Percentiles rank a stretch among this genome's conserved stretches.
phyloP scores from a whole-genome alignment of 345 rosid species.

The Murraya paniculata region DNA sequence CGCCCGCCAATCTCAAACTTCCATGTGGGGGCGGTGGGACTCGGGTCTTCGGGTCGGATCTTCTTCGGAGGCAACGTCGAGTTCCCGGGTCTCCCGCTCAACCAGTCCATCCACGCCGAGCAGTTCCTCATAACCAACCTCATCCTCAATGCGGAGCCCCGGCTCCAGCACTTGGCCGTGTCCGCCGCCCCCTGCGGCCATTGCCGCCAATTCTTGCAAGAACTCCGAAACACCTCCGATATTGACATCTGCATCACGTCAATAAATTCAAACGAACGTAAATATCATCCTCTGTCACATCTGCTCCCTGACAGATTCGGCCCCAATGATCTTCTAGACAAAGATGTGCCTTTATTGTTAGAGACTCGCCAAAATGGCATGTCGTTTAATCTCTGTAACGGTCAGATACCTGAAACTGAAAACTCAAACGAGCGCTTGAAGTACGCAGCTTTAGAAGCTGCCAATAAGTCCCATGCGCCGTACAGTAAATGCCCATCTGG shows the following conservation, averaged over 20 bases:
- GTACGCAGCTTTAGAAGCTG: slow-evolving; percentile 64
- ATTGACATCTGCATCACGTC: slow-evolving; percentile 49
- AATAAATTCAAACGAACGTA: neutral
- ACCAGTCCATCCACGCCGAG: slow-evolving; percentile 92
- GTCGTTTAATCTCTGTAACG: slow-evolving; percentile 18
- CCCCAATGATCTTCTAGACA: slow-evolving; percentile 67
- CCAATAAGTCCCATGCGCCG: slow-evolving; percentile 82
- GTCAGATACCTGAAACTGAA: neutral
- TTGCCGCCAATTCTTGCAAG: slow-evolving; percentile 97
- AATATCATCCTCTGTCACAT: slow-evolving; percentile 30
- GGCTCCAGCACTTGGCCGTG: slow-evolving; percentile 61
- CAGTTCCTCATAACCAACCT: slow-evolving; percentile 93
- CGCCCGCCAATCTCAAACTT: slow-evolving; percentile 82
- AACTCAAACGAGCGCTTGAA: slow-evolving; percentile 9
- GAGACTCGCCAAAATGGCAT: slow-evolving; percentile 60
- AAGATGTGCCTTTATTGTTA: slow-evolving; percentile 58
- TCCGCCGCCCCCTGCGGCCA: slow-evolving; percentile 98
- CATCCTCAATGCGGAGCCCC: slow-evolving; percentile 56
- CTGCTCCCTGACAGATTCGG: slow-evolving; percentile 81
- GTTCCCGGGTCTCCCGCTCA: slow-evolving; percentile 89
- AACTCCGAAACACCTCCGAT: slow-evolving; percentile 66
- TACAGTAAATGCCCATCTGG: slow-evolving; percentile 92
- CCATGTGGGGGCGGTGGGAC: slow-evolving; percentile 78
- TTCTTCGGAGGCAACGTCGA: slow-evolving; percentile 85
- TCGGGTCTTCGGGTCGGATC: slow-evolving; percentile 88